Conservation (phyloP, 192 early-diverging fungal species). For the Podila epicladia region DNA sequence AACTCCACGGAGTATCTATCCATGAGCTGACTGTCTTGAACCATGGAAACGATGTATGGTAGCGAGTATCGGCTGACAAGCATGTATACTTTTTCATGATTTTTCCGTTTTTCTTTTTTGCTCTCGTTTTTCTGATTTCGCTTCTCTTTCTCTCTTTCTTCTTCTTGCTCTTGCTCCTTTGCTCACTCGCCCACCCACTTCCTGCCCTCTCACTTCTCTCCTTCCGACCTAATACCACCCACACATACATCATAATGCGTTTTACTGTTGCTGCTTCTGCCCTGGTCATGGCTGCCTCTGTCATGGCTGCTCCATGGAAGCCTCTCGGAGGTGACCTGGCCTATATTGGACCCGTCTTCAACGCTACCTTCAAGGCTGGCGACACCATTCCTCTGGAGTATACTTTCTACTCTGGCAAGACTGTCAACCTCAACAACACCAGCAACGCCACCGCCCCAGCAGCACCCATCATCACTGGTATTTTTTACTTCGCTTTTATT, state of each 20-base stretch:
- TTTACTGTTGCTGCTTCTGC: slow-evolving; percentile 19
- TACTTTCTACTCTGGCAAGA: slow-evolving; percentile 28
- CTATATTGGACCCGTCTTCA: slow-evolving; percentile 23
- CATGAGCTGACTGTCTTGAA: no score
- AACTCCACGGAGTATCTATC: no score
- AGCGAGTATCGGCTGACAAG: no score
- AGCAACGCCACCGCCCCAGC: slow-evolving; percentile 1
- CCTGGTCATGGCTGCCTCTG: slow-evolving; percentile 22
- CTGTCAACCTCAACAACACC: slow-evolving; percentile 12
- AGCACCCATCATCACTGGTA: slow-evolving; percentile 16
- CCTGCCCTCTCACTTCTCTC: slow-evolving; percentile 5
- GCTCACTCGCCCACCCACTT: slow-evolving; percentile 1
- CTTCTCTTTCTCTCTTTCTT: neutral
- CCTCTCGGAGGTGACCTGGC: slow-evolving; percentile 39
- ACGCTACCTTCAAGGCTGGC: slow-evolving; percentile 49
- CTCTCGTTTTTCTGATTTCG: neutral
- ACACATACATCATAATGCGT: slow-evolving; percentile 22
- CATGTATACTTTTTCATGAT: no score
- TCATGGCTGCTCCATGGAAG: slow-evolving; percentile 30
- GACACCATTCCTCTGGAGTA: slow-evolving; percentile 46
- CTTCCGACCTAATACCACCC: slow-evolving; percentile 16
- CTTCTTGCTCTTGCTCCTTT: slow-evolving; percentile 1
- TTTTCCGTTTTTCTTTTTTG: neutral
- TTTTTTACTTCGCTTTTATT: neutral
- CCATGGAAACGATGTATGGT: no score